phyloP scores from a whole-genome alignment of 2,329 filamentous ascomycete genomes.

The Onygenales sp. region DNA sequence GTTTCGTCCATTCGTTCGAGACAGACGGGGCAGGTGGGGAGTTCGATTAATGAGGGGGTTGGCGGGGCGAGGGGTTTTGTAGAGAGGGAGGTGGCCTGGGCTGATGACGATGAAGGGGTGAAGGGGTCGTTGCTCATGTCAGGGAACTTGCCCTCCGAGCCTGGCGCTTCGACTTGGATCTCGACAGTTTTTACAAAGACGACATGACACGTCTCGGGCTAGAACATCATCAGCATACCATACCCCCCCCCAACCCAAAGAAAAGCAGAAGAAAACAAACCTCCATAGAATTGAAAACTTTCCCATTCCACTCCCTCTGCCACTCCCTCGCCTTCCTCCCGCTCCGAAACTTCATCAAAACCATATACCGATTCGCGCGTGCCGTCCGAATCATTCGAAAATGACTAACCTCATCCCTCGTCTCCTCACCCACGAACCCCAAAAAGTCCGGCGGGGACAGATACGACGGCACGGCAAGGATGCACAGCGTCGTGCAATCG shows the following conservation, averaged over 20 bases:
- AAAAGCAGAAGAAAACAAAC: constrained; percentile 39
- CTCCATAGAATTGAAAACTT: constrained; percentile 85
- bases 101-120: constrained; percentile 31
- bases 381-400: constrained; percentile 90
- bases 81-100: constrained; percentile 32
- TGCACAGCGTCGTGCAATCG: constrained; percentile 80
- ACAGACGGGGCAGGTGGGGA: constrained; percentile 93
- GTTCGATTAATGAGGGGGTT: constrained; percentile 76
- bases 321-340: constrained; percentile 65
- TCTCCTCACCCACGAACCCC: constrained; percentile 82
- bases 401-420: constrained; percentile 78
- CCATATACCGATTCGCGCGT: constrained; percentile 83
- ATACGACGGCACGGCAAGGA: constrained; percentile 89
- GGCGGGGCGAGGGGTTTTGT: constrained; percentile 58
- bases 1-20: constrained; percentile 98
- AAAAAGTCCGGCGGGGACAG: constrained; percentile 84
- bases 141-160: constrained; percentile 43
- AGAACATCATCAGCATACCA: constrained; percentile 3
- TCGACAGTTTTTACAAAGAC: constrained; percentile 90
- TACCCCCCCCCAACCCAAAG: neutral
- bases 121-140: constrained; percentile 57
- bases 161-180: constrained; percentile 40
- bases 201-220: constrained; percentile 90
- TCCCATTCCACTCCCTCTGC: constrained; percentile 83
- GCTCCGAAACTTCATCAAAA: constrained; percentile 85